Percentiles rank a stretch among this genome's conserved stretches.
Conservation (phyloP, 495 filamentous ascomycete genomes). For the Glonium stellatum region DNA sequence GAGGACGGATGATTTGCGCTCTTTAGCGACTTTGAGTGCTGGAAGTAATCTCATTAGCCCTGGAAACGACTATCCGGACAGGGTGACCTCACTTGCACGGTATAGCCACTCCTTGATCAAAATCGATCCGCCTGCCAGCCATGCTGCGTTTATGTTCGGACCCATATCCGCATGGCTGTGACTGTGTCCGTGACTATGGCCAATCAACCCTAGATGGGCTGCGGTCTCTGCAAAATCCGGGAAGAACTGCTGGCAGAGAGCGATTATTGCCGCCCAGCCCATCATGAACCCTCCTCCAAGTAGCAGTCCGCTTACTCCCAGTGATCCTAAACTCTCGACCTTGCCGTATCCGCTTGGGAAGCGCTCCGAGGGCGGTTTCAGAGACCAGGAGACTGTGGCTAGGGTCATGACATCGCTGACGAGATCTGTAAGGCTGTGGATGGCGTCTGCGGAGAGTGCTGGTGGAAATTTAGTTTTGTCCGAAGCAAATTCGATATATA, state of each 20-base stretch:
- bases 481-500: neutral
- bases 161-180: conserved; percentile 48
- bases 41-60: conserved; percentile 21
- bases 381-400: conserved; percentile 83
- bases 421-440: conserved; percentile 89
- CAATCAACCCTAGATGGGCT: conserved; percentile 53
- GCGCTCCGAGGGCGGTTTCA: conserved; percentile 68
- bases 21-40: conserved; percentile 96
- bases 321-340: conserved; percentile 86
- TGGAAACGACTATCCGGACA: neutral
- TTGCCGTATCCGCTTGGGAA: conserved; percentile 94
- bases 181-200: conserved; percentile 55
- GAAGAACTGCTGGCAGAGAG: conserved; percentile 74
- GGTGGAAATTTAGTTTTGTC: conserved; percentile 8
- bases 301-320: conserved; percentile 86
- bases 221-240: conserved; percentile 59
- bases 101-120: conserved; percentile 95
- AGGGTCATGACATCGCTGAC: conserved; percentile 91
- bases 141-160: conserved; percentile 86
- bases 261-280: conserved; percentile 69
- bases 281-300: conserved; percentile 84
- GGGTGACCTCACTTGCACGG: conserved; percentile 68
- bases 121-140: conserved; percentile 89
- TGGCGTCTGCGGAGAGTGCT: conserved; percentile 86
- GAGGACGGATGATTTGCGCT: conserved; percentile 92